Base-by-base conservation (phyloP, 192 early-diverging fungal species). In the Podila epigama region DNA sequence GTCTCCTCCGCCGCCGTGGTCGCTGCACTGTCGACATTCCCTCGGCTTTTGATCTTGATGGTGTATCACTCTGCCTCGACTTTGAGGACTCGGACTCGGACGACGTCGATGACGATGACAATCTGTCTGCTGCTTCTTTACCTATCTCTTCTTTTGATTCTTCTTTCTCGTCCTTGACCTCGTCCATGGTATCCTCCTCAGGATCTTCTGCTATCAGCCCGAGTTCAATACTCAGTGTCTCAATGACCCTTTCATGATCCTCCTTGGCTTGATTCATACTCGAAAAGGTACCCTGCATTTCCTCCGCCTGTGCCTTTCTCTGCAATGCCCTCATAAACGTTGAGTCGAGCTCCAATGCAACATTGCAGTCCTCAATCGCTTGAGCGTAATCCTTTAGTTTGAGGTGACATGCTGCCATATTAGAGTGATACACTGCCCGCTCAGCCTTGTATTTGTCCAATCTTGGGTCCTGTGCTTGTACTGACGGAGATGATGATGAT, bases 331-430 rank as follows among this genome's bases (percentile, higher is more conserved):
- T 91, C 27, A 79, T 81, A 40, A 87, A 92, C 2, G 69, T 68
- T 16, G 87, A 87, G 20, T 80, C 83, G 31, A 82, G 57, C 44
- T 85, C 81, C 15, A 92, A 60, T 1, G 91, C 88, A 52, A 51
- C 28, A 8, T n/a, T 67, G 29, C 64, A 73, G 36, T 18, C 58
- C 13, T 77, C 60, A 9, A 78, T 58, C 13, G 72, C 72, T 15
- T 40, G 0, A 25, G 44, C 22, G 50, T 71, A 68, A 5, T 75
- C 61, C 55, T 62, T 66, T 8, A 81, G 59, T 58, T 89, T 86
- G 55, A 91, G 69, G 34, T 88, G 63, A 55, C 91, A 92, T 6
- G 91, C 89, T 35, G 86, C 91, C 51, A 91, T 88, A 58, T 92
- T 92, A 41, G 75, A 64, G 42, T 81, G 82, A 56, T 84, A 90